These are phyloP conservation scores for Dendrobium huoshanense DNA, from an alignment of 106 monocot genomes.

Conservation along the genomic window DNA sequence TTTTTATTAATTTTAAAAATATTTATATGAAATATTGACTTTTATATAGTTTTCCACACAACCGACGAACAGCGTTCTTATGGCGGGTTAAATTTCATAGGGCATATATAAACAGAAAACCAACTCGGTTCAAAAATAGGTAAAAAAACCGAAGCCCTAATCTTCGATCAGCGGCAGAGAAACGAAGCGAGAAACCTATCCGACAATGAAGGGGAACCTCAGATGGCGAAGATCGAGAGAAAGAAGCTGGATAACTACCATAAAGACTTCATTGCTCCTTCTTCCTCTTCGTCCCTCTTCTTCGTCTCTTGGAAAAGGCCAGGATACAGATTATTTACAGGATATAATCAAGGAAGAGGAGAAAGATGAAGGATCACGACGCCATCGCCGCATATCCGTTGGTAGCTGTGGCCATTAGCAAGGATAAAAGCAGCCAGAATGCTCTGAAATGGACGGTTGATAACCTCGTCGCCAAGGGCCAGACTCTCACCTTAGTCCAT, in stretches of 20 bases:
- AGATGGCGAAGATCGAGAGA: neutral
- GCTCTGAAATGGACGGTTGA: conserved; percentile 67
- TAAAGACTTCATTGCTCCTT: neutral
- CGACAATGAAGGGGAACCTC: neutral
- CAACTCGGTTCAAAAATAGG: neutral
- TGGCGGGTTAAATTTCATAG: too few species aligned
- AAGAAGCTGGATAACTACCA: neutral
- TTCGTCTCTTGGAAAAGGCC: neutral
- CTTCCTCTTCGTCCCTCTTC: neutral
- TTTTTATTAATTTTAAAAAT: too few species aligned
- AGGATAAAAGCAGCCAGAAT: conserved; percentile 56
- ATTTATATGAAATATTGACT: too few species aligned
- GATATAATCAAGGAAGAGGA: neutral
- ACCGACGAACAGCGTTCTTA: too few species aligned
- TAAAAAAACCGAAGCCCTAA: neutral
- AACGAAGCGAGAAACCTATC: neutral
- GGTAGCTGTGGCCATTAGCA: conserved; percentile 58
- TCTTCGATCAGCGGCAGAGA: neutral
- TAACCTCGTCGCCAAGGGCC: conserved; percentile 37
- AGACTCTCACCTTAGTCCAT: conserved; percentile 46
- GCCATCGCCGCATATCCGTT: conserved; percentile 11
- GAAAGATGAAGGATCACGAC: neutral
- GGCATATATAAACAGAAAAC: neutral
- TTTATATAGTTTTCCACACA: too few species aligned
- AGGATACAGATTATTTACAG: neutral